Evolutionary conservation across 2,329 filamentous ascomycete species (phyloP).

Genomic region (Triangularia verruculosa): DNA sequence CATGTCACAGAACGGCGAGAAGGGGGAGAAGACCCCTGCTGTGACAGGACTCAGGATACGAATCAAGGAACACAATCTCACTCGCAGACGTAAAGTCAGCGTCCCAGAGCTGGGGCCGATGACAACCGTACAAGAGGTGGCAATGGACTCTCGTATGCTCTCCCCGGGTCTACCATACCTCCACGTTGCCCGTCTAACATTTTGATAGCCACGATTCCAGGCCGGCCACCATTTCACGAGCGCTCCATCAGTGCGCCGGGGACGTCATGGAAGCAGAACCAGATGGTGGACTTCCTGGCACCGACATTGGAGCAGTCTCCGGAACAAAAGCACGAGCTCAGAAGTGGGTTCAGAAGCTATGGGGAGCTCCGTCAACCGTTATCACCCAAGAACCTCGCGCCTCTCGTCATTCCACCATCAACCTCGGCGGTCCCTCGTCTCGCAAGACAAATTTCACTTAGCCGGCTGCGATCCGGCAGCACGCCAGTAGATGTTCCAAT

Average conservation of each 20-base stretch:
- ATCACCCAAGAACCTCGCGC: conserved; percentile 54
- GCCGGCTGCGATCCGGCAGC: conserved; percentile 46
- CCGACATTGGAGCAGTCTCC: conserved; percentile 33
- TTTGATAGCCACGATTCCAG: conserved; percentile 61
- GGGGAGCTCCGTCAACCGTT: conserved; percentile 37
- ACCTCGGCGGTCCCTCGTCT: conserved; percentile 33
- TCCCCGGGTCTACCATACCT: not conserved
- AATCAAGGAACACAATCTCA: conserved; percentile 56
- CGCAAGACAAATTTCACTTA: conserved; percentile 41
- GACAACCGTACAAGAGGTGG: conserved; percentile 64
- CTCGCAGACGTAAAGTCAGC: conserved; percentile 60
- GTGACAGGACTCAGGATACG: conserved; percentile 47
- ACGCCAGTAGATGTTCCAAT: conserved; percentile 40
- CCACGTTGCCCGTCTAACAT: conserved; percentile 12
- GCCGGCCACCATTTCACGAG: conserved; percentile 61
- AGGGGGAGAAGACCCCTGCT: conserved; percentile 39
- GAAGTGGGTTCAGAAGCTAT: conserved; percentile 20
- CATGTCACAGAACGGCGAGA: conserved; percentile 40
- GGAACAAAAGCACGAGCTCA: conserved; percentile 36
- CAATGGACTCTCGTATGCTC: conserved; percentile 68
- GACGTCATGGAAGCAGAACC: conserved; percentile 46
- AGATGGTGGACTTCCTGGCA: conserved; percentile 38
- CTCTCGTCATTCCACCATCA: conserved; percentile 53
- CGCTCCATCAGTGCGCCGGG: conserved; percentile 62
- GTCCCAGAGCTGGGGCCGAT: conserved; percentile 64